A percentile compares a stretch with the other conserved stretches of the same genome.
These are phyloP conservation scores for Cenchrus purpureus DNA, from an alignment of 176 grass and related monocot genomes.

Conservation along the genomic window DNA sequence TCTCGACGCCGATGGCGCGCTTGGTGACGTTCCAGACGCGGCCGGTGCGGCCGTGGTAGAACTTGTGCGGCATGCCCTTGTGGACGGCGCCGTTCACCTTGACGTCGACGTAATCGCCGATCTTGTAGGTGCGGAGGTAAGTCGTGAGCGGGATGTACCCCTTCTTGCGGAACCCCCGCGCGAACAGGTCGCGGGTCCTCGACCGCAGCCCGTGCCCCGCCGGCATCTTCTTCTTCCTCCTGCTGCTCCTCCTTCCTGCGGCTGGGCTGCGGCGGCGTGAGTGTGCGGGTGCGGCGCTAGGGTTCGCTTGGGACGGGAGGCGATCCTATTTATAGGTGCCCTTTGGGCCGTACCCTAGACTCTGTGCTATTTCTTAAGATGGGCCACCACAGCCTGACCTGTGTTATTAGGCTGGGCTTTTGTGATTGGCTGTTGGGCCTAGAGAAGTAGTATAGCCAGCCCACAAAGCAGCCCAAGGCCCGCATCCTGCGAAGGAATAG, in stretches of 20 bases:
- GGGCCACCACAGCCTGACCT: background rate
- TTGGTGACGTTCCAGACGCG: conserved; percentile 93
- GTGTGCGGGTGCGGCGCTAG: conserved; percentile 39
- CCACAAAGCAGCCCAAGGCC: no score
- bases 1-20: conserved; percentile 95
- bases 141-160: conserved; percentile 83
- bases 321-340: background rate
- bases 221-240: conserved; percentile 58
- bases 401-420: background rate
- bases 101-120: conserved; percentile 91
- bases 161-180: conserved; percentile 76
- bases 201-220: conserved; percentile 79
- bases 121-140: conserved; percentile 83
- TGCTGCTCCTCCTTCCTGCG: conserved; percentile 2
- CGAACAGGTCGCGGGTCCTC: conserved; percentile 79
- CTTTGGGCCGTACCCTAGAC: background rate
- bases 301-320: background rate
- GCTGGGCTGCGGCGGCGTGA: conserved; percentile 10
- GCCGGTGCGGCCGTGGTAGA: conserved; percentile 89
- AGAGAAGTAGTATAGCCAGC: no score
- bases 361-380: background rate
- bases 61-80: conserved; percentile 97
- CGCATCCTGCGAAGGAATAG: background rate
- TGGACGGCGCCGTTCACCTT: conserved; percentile 92
- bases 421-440: no score